Percentiles rank a stretch among this genome's conserved stretches.
phyloP scores from a whole-genome alignment of 225 moss, liverwort and hornwort species.

The Polytrichum formosum region DNA sequence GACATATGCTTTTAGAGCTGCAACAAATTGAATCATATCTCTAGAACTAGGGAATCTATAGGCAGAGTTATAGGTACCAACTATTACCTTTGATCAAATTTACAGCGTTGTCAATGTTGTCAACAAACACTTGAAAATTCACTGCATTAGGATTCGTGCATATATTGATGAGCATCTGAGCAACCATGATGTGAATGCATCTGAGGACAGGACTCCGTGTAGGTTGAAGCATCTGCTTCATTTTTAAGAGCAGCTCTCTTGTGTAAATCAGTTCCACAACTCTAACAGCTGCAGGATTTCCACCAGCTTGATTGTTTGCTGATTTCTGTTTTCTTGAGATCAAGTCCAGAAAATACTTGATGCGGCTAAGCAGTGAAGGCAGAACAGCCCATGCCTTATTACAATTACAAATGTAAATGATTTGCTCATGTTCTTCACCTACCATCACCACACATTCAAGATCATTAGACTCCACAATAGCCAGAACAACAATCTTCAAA shows the following conservation, averaged over 20 bases:
- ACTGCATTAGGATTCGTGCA: not conserved
- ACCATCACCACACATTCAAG: not conserved
- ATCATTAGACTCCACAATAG: no score
- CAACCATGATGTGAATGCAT: not conserved
- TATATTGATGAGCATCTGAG: not conserved
- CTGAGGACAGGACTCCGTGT: not conserved
- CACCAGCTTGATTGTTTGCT: not conserved
- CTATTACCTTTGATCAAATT: not conserved
- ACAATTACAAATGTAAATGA: constrained; percentile 1
- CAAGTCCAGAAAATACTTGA: not conserved
- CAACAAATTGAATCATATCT: no score
- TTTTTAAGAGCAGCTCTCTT: not conserved
- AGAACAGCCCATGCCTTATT: not conserved
- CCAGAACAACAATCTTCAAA: not conserved
- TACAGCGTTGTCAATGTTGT: not conserved
- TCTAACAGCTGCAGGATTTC: not conserved
- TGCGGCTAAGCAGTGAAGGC: not conserved
- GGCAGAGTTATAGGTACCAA: not conserved
- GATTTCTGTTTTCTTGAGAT: not conserved
- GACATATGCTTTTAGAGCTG: no score
- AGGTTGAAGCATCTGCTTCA: not conserved
- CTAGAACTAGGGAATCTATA: no score
- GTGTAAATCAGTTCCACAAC: not conserved
- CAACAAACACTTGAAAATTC: not conserved
- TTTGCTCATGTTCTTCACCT: constrained; percentile 8